Evolutionary conservation across 257 asterid species (phyloP).

Genomic region (Linaria vulgaris): DNA sequence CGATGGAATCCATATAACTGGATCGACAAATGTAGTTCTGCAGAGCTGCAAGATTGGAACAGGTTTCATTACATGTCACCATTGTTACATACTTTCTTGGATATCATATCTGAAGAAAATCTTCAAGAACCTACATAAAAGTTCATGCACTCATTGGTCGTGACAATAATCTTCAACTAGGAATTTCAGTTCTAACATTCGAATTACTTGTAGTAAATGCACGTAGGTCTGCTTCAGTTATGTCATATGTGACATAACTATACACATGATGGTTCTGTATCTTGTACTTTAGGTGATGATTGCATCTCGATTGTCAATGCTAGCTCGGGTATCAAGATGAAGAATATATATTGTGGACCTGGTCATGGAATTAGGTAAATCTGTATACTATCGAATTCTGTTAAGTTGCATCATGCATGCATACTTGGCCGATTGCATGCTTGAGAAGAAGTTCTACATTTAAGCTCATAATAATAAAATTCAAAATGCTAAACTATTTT

Average conservation of each 20-base stretch:
- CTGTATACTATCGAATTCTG: not conserved
- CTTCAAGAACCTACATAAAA: too few relatives aligned
- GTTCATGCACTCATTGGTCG: too few relatives aligned
- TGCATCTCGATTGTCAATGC: slow-evolving; percentile 84
- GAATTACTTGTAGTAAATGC: too few relatives aligned
- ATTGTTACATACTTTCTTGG: too few relatives aligned
- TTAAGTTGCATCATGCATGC: not conserved
- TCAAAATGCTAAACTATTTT: not conserved
- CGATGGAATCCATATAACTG: slow-evolving; percentile 93
- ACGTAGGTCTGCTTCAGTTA: too few relatives aligned
- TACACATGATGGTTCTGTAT: too few relatives aligned
- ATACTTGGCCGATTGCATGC: too few relatives aligned
- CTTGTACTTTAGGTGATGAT: slow-evolving; percentile 63
- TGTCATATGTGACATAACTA: too few relatives aligned
- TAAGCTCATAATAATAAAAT: slow-evolving; percentile 6
- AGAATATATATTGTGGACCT: slow-evolving; percentile 84
- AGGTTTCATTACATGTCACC: slow-evolving; percentile 36
- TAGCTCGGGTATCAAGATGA: slow-evolving; percentile 83
- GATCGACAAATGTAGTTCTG: slow-evolving; percentile 70
- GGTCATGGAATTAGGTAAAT: slow-evolving; percentile 96
- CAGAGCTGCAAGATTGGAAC: slow-evolving; percentile 90
- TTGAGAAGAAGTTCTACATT: not conserved
- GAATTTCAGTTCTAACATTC: too few relatives aligned
- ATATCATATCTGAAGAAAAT: too few relatives aligned
- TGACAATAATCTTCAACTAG: too few relatives aligned